Evolutionary conservation across 768 basidiomycete genomes (phyloP), one percentile per base, ranked within the genome.

Genomic region (Thelephora ganbajun): DNA sequence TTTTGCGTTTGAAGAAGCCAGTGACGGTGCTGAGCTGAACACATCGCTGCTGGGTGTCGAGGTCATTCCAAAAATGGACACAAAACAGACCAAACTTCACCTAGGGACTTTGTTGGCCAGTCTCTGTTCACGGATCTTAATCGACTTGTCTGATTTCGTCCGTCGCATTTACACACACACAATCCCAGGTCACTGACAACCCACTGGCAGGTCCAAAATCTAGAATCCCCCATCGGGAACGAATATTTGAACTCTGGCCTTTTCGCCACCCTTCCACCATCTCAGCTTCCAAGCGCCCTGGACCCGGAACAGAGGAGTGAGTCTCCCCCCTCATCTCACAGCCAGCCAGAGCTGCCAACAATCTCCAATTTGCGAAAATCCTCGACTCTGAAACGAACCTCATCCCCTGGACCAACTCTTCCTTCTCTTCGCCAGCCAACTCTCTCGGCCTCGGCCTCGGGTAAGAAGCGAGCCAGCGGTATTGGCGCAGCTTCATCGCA

Each of bases 21-120:
- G 74, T 33, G 79, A 67, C 26, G 68, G 68, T 20, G 69, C 74
- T 5, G 74, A 76, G 51, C 63, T 76, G 26, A 75, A 78, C 50
- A 76, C 77, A 45, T 69, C 66, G 45, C 66, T 77, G 12, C 69
- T 76, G 22, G 82, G 83, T 14, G 60, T 92, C 34, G 76, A 86
- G 16, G 70, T 88, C 22, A 85, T 96, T 44, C 92, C 91, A 2
- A 77, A 73, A 52, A 74, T 91, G 77, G 85, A 84, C 5, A 90
- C 93, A 56, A 87, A 90, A 61, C 83, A 78, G 55, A 63, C 39
- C 39, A 41, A 41, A 14, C 22, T 89, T 26, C 92, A 93, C 60
- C 72, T 98, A 47, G 87, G 88, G 26, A 90, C 90, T 14, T 66
- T 97, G 36, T 64, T 99, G 48, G 90, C 89, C 14, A 90, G 91